phyloP scores from a whole-genome alignment of 2,329 filamentous ascomycete genomes.

The Fusarium fracticaudum region DNA sequence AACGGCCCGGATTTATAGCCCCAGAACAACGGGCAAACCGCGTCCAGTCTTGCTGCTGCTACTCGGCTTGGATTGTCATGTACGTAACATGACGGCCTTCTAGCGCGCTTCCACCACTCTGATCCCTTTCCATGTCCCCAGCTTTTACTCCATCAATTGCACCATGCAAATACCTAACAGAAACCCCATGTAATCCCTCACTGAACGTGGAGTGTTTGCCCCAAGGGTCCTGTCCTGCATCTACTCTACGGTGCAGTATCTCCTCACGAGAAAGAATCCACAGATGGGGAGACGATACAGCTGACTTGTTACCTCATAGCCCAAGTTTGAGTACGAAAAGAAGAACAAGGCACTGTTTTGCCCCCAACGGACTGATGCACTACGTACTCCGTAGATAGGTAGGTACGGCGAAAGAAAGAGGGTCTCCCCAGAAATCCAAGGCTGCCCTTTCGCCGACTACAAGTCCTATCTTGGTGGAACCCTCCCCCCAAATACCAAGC shows the following conservation, averaged over 20 bases:
- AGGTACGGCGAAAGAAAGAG: constrained; percentile 7
- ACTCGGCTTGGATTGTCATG: background rate
- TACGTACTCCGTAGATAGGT: background rate
- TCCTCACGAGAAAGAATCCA: background rate
- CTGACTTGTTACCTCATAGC: background rate
- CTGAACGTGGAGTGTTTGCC: background rate
- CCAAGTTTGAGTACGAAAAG: background rate
- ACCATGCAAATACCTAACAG: constrained; percentile 22
- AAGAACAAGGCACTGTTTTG: constrained; percentile 24
- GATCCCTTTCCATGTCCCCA: constrained; percentile 11
- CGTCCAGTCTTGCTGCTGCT: background rate
- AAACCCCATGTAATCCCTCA: constrained; percentile 6
- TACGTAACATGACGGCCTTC: constrained; percentile 41
- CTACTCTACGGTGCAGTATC: background rate
- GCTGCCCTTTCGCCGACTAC: constrained; percentile 19
- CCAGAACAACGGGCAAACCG: constrained; percentile 30
- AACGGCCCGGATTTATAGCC: constrained; percentile 30
- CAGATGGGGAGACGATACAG: background rate
- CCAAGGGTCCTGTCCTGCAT: background rate
- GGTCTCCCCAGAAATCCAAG: constrained; percentile 28
- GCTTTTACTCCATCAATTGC: constrained; percentile 32
- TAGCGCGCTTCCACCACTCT: constrained; percentile 18
- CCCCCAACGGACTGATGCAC: constrained; percentile 4
- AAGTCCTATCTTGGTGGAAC: constrained; percentile 15
- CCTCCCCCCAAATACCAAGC: constrained; percentile 10